Base-by-base conservation (phyloP, 2,329 filamentous ascomycete species). In the Aspergillus thermomutatus region DNA sequence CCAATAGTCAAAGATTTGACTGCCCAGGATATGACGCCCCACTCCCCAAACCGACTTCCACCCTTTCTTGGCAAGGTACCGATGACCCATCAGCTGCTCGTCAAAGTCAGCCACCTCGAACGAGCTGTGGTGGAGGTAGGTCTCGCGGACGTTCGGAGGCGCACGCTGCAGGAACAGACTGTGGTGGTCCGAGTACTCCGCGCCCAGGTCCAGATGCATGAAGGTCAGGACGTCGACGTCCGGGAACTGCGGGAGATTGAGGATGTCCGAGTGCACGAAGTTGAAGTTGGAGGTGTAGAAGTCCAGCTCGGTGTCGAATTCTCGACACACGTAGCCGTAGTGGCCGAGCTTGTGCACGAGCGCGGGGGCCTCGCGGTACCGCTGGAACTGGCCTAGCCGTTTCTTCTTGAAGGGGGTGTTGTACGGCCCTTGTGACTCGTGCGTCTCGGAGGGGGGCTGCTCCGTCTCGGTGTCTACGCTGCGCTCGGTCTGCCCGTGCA, bases 41-140 rank as follows among this genome's bases (percentile, higher is more conserved):
- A 91, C 83, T 1, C 88, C 88, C 88, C 88, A 91, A 60, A 86
- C 86, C 63, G 80, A 82, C 64, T 79, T 80, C 67, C 88, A 88
- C 1, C 83, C 83, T 69, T 85, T 83, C 60, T 83, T 75, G 1
- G 77, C 77, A 59, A 91, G 74, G 84, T 86, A 90, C 65, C 88
- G 82, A 72, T 91, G 88, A 1, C 88, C 88, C 3, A 90, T 75
- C 31, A 84, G 78, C 75, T 90, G 87, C 4, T 84, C 83, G 67
- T 91, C 87, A 64, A 87, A 88, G 69, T 90, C 87, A 64, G 88
- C 83, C 4, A 88, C 86, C 72, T 90, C 88, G 62, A 87, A 90
- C 2, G 80, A 84, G 19, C 82, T 83, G 72, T 90, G 88, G 68
- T 90, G 87, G 2, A 89, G 25, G 17, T 87, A 84, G 0, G 64